A percentile compares a stretch with the other conserved stretches of the same genome.
phyloP scores from a whole-genome alignment of 78 protist species.

The Isochrysis galbana region DNA sequence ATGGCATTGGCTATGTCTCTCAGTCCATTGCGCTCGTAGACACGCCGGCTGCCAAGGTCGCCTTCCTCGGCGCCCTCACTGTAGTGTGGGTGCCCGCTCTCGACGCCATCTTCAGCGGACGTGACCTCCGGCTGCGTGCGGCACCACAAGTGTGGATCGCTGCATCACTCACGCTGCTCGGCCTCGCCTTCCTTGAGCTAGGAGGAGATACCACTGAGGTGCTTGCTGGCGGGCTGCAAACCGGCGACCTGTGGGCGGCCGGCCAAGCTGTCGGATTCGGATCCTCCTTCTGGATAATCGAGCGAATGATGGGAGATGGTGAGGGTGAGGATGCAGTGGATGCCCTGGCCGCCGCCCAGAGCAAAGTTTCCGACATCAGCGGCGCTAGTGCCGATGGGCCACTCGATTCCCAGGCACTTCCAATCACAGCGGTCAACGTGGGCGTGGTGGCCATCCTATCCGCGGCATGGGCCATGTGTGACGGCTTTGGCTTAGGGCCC shows the following conservation, averaged over 20 bases:
- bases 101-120: not conserved
- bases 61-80: not conserved
- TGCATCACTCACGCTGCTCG: not conserved
- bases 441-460: not conserved
- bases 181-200: not conserved
- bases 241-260: not conserved
- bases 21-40: not conserved
- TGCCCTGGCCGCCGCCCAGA: too few species aligned
- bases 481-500: not conserved
- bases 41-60: not conserved
- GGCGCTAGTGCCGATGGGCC: too few species aligned
- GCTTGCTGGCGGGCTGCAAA: not conserved
- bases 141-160: not conserved
- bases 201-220: not conserved
- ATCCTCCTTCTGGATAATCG: not conserved
- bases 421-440: not conserved
- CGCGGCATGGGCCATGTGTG: not conserved
- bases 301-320: not conserved
- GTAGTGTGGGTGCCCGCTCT: not conserved
- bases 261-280: not conserved
- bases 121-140: not conserved
- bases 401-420: not conserved
- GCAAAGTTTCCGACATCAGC: too few species aligned
- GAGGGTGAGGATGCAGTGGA: not conserved
- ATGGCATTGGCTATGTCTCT: not conserved